Conservation (phyloP, 1,284 basidiomycete genomes). For the Taiwanofungus camphoratus region DNA sequence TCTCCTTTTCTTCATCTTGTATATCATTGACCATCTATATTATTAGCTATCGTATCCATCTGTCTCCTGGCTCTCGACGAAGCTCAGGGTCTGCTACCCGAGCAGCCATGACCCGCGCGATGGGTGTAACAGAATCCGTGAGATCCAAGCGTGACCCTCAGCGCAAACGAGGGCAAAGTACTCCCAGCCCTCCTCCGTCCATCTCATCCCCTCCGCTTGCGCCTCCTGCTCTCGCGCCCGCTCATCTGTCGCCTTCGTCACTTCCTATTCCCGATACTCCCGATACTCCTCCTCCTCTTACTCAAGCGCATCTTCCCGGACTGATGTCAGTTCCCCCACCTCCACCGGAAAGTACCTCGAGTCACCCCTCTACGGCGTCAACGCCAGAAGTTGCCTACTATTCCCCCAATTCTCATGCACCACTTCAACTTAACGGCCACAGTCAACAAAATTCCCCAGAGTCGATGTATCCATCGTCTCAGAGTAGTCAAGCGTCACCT, state of each 20-base stretch:
- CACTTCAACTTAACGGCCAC: not conserved
- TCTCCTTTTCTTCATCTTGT: slow-evolving; percentile 1
- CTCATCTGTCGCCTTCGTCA: slow-evolving; percentile 9
- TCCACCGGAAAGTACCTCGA: slow-evolving; percentile 15
- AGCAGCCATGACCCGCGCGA: slow-evolving; percentile 32
- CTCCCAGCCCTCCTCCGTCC: slow-evolving; percentile 14
- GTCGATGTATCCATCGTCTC: slow-evolving; percentile 10
- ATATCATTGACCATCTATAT: not conserved
- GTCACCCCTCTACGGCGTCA: slow-evolving; percentile 16
- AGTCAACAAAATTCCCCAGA: slow-evolving; percentile 6
- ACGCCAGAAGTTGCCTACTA: slow-evolving; percentile 20
- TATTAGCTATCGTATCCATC: slow-evolving; percentile 62
- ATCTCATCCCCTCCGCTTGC: slow-evolving; percentile 20
- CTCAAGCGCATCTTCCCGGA: slow-evolving; percentile 11
- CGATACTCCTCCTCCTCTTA: slow-evolving; percentile 27
- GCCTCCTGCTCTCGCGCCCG: slow-evolving; percentile 16
- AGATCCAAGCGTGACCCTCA: slow-evolving; percentile 2
- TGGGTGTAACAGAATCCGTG: slow-evolving; percentile 5
- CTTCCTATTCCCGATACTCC: slow-evolving; percentile 20
- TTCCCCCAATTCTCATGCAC: slow-evolving; percentile 4
- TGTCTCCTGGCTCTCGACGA: slow-evolving; percentile 64
- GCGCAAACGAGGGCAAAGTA: slow-evolving; percentile 3
- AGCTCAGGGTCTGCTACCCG: slow-evolving; percentile 47
- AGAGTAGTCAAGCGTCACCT: slow-evolving; percentile 11
- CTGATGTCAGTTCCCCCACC: slow-evolving; percentile 11